Percentiles rank a stretch among this genome's conserved stretches.
Conservation (phyloP, 257 asterid species). For the Ocimum tenuiflorum region DNA sequence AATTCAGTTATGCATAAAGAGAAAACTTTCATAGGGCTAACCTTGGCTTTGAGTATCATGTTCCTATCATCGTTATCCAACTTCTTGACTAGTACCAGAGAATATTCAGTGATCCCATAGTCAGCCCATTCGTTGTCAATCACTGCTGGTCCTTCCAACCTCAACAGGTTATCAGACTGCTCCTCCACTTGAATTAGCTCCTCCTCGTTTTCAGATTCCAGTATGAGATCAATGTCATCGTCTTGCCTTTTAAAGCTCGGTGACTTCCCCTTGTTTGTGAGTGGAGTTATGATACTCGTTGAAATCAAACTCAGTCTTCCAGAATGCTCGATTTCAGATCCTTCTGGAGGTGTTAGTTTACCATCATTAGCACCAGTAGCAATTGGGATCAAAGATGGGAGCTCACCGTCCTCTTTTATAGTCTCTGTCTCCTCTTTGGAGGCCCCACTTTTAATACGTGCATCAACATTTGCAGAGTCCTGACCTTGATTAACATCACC, state of each 20-base stretch:
- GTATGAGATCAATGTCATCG: constrained; percentile 68
- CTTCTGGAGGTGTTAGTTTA: constrained; percentile 36
- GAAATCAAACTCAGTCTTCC: constrained; percentile 59
- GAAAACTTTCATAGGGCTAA: constrained; percentile 20
- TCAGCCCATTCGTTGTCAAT: constrained; percentile 50
- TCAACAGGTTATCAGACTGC: constrained; percentile 31
- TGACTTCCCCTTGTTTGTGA: constrained; percentile 50
- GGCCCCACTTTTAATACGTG: constrained; percentile 30
- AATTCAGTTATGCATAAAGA: background rate
- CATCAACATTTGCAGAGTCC: constrained; percentile 29
- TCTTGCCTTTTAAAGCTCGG: constrained; percentile 59
- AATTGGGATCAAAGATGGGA: constrained; percentile 49
- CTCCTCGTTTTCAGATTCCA: constrained; percentile 81
- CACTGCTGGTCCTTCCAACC: constrained; percentile 19
- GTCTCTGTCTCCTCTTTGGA: constrained; percentile 58
- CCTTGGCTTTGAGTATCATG: constrained; percentile 80
- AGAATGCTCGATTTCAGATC: constrained; percentile 42
- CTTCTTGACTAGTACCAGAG: constrained; percentile 54
- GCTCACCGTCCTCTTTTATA: constrained; percentile 86
- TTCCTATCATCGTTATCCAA: constrained; percentile 37
- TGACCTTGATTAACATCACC: constrained; percentile 46
- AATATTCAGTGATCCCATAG: constrained; percentile 51
- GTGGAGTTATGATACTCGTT: constrained; percentile 54
- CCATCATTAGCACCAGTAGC: constrained; percentile 37
- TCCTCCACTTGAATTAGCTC: constrained; percentile 55